Conservation (phyloP, 495 filamentous ascomycete species). For the Choiromyces venosus region DNA sequence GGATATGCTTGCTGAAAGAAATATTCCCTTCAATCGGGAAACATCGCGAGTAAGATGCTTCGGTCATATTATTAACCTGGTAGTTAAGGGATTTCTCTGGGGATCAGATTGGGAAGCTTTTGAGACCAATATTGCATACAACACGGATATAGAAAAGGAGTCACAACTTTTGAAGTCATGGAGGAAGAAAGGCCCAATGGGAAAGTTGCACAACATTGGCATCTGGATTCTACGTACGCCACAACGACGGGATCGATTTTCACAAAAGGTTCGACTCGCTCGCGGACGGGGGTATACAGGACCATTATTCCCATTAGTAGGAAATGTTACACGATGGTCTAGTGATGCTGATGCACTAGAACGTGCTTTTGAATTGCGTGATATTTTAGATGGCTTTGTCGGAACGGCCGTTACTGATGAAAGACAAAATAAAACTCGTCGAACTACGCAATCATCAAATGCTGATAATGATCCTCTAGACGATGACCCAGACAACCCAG, state of each 20-base stretch:
- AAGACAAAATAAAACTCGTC: not conserved
- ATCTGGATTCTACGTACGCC: conserved; percentile 16
- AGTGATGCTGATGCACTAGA: not conserved
- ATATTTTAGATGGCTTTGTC: not conserved
- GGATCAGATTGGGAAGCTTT: conserved; percentile 5
- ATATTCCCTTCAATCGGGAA: not conserved
- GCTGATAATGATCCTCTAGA: not conserved
- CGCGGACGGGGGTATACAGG: not conserved
- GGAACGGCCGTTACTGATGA: not conserved
- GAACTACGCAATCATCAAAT: rapidly evolving
- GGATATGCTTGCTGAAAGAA: not conserved
- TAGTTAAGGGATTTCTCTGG: conserved; percentile 4
- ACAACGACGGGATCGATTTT: conserved; percentile 16
- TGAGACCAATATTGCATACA: not conserved
- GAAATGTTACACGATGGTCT: conserved; percentile 25
- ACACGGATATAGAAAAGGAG: too few species aligned
- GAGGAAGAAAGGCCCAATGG: conserved; percentile 21
- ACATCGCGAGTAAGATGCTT: not conserved
- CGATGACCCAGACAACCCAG: not conserved
- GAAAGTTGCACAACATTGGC: conserved; percentile 28
- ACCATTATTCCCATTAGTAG: not conserved
- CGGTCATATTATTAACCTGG: conserved; percentile 9
- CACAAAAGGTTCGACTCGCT: not conserved
- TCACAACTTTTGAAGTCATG: conserved; percentile 4
- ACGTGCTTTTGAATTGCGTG: not conserved